phyloP scores from a whole-genome alignment of 345 rosid genomes.

The Aquilaria malaccensis region DNA sequence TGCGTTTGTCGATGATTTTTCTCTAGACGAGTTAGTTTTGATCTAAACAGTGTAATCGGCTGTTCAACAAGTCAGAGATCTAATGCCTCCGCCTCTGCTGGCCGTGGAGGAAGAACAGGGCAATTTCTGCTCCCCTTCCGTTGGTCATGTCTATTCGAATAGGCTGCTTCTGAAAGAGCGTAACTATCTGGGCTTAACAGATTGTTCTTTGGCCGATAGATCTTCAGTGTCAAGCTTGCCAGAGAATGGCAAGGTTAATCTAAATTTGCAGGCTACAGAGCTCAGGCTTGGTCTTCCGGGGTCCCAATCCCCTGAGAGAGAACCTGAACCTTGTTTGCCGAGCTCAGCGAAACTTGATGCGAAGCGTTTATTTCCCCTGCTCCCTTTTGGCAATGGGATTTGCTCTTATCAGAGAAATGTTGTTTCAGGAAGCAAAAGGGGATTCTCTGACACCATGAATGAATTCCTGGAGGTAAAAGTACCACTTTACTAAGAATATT shows the following conservation, averaged over 20 bases:
- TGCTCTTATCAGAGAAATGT: slow-evolving; percentile 41
- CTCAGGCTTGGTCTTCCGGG: slow-evolving; percentile 85
- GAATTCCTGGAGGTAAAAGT: slow-evolving; percentile 54
- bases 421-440: slow-evolving; percentile 76
- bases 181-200: slow-evolving; percentile 69
- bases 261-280: slow-evolving; percentile 81
- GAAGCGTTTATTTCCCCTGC: slow-evolving; percentile 69
- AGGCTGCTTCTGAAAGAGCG: slow-evolving; percentile 50
- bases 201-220: slow-evolving; percentile 76
- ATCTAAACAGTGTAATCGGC: slow-evolving; percentile 16
- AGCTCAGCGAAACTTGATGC: slow-evolving; percentile 50
- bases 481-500: slow-evolving; percentile 42
- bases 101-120: slow-evolving; percentile 52
- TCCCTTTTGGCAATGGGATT: slow-evolving; percentile 51
- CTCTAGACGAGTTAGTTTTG: slow-evolving; percentile 1
- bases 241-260: slow-evolving; percentile 40
- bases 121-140: slow-evolving; percentile 37
- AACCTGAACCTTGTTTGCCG: slow-evolving; percentile 33
- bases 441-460: slow-evolving; percentile 71
- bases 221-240: slow-evolving; percentile 42
- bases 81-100: slow-evolving; percentile 63
- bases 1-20: not conserved
- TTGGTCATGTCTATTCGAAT: slow-evolving; percentile 32
- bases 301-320: slow-evolving; percentile 65
- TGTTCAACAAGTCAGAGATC: slow-evolving; percentile 21